phyloP scores from a whole-genome alignment of 208 protist species.

The Trypanosoma conorhini region DNA sequence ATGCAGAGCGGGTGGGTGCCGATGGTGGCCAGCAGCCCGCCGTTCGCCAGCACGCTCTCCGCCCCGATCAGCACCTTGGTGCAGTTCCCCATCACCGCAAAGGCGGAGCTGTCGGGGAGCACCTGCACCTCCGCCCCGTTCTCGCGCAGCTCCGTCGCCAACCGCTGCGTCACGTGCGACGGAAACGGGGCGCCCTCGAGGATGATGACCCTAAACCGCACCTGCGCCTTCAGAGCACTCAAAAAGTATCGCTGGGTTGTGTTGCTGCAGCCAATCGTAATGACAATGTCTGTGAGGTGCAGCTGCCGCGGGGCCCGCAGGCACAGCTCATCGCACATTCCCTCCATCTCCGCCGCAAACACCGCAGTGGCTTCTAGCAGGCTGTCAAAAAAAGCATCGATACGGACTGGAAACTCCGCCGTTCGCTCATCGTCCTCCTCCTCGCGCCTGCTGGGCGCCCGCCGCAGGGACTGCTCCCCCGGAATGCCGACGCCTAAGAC shows the following conservation, averaged over 20 bases:
- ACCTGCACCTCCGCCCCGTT: constrained; percentile 89
- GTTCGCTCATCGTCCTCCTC: constrained; percentile 29
- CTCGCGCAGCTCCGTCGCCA: constrained; percentile 78
- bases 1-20: constrained; percentile 95
- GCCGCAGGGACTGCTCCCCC: constrained; percentile 61
- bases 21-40: constrained; percentile 94
- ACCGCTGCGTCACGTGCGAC: constrained; percentile 43
- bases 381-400: constrained; percentile 56
- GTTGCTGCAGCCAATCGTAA: constrained; percentile 78
- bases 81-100: constrained; percentile 97
- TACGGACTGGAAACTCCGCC: constrained; percentile 52
- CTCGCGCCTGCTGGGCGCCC: constrained; percentile 54
- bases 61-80: constrained; percentile 97
- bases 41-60: constrained; percentile 96
- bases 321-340: constrained; percentile 77
- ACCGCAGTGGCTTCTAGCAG: constrained; percentile 59
- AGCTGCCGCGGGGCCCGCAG: constrained; percentile 61
- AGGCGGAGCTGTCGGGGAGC: constrained; percentile 95
- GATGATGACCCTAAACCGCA: constrained; percentile 94
- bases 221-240: constrained; percentile 31
- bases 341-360: constrained; percentile 63
- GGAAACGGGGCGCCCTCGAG: constrained; percentile 88
- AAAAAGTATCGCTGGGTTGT: constrained; percentile 67
- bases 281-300: constrained; percentile 71
- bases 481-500: constrained; percentile 68